phyloP scores from a whole-genome alignment of 148 eudicot genomes.

The Rhododendron ferrugineum region DNA sequence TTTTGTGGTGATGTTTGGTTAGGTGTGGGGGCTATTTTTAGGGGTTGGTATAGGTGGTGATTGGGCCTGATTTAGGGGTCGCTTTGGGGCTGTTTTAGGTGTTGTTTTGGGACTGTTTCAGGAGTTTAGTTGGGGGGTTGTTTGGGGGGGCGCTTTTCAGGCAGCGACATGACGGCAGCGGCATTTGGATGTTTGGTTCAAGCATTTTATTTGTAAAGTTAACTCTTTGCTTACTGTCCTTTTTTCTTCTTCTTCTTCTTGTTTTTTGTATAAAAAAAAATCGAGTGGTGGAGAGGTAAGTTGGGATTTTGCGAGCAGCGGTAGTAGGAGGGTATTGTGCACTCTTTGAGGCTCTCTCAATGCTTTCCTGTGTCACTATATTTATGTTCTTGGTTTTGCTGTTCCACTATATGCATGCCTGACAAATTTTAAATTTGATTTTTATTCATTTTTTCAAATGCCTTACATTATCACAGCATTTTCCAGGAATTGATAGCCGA shows the following conservation, averaged over 20 bases:
- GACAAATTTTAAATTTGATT: background rate
- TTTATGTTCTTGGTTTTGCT: background rate
- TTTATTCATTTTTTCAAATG: background rate
- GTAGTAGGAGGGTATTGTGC: background rate
- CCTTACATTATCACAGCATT: slow-evolving; percentile 8
- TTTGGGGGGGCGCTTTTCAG: background rate
- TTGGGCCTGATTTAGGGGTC: background rate
- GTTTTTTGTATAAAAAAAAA: too few species aligned
- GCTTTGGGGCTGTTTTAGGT: background rate
- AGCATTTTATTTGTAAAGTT: too few species aligned
- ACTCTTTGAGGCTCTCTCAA: background rate
- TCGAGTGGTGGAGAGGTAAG: background rate
- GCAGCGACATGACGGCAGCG: background rate
- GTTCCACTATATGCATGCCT: background rate
- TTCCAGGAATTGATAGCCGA: slow-evolving; percentile 38
- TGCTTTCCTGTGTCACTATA: background rate
- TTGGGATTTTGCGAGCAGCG: background rate
- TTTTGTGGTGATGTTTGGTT: background rate
- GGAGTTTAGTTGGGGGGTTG: background rate
- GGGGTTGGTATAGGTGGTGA: background rate
- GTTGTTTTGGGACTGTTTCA: too few species aligned
- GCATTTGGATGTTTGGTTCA: background rate
- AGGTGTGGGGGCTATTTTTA: background rate
- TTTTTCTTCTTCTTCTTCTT: too few species aligned
- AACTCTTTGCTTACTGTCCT: too few species aligned